phyloP scores from a whole-genome alignment of 306 rosid species.

The Fragaria vesca region DNA sequence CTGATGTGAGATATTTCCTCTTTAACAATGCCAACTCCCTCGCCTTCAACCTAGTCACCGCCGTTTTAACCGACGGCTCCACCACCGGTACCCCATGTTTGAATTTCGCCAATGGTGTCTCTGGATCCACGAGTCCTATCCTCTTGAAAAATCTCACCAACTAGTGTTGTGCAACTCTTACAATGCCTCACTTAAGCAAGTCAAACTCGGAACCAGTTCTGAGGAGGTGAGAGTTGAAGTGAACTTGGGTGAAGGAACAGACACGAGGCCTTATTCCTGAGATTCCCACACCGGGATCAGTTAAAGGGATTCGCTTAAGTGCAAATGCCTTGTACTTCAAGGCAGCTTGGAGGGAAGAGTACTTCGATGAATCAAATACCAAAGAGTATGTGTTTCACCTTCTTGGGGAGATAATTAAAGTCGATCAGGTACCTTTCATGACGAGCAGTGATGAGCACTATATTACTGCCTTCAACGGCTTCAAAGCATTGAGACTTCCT shows the following conservation, averaged over 20 bases:
- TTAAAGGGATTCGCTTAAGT: no score
- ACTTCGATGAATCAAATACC: no score
- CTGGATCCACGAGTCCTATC: background rate
- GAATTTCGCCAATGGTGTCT: background rate
- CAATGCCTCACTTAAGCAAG: no score
- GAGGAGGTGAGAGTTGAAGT: no score
- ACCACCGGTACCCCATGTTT: background rate
- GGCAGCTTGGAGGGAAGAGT: no score
- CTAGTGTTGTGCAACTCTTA: no score
- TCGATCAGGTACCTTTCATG: background rate
- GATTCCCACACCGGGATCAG: no score
- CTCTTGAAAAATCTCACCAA: background rate
- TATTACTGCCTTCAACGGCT: background rate
- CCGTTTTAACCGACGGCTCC: background rate
- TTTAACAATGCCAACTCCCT: background rate
- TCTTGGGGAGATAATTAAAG: background rate
- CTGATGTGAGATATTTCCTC: no score
- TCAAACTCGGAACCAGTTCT: no score
- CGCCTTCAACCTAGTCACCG: background rate
- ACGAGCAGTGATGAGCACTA: background rate
- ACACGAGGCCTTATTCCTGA: no score
- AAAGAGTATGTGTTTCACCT: background rate
- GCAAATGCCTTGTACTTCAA: background rate
- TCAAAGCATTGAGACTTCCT: background rate
- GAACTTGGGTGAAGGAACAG: no score